phyloP scores from a whole-genome alignment of 2,329 filamentous ascomycete genomes.

The Phaeosphaeria sp. region DNA sequence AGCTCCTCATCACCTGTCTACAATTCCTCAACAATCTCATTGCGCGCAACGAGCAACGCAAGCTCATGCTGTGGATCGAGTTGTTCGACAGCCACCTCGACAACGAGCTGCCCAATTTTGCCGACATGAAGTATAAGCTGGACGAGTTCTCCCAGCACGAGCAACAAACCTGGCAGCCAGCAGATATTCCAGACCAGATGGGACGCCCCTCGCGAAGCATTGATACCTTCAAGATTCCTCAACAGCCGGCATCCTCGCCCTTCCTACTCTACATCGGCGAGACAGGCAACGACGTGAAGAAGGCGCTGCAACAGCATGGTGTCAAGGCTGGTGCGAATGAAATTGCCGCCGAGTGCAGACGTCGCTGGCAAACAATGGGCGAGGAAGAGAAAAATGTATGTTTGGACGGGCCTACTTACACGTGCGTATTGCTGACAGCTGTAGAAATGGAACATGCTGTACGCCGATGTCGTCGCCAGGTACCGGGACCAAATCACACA shows the following conservation, averaged over 20 bases:
- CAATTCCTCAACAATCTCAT: slow-evolving; percentile 72
- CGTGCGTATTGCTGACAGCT: slow-evolving; percentile 16
- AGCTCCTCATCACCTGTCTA: slow-evolving; percentile 68
- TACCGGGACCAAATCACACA: slow-evolving; percentile 49
- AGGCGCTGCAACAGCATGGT: slow-evolving; percentile 42
- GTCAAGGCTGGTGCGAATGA: slow-evolving; percentile 48
- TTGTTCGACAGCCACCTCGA: slow-evolving; percentile 65
- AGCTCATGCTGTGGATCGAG: slow-evolving; percentile 70
- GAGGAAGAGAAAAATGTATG: slow-evolving; percentile 48
- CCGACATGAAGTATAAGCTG: slow-evolving; percentile 47
- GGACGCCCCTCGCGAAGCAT: slow-evolving; percentile 30
- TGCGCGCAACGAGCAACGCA: slow-evolving; percentile 69
- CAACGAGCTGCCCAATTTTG: slow-evolving; percentile 45
- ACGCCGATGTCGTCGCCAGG: slow-evolving; percentile 48
- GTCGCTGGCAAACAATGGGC: slow-evolving; percentile 48
- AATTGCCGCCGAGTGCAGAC: slow-evolving; percentile 50
- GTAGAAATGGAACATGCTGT: slow-evolving; percentile 51
- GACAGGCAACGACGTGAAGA: slow-evolving; percentile 48
- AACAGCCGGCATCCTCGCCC: slow-evolving; percentile 48
- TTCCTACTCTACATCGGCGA: slow-evolving; percentile 51
- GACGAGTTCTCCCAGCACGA: slow-evolving; percentile 37
- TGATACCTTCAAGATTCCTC: slow-evolving; percentile 43
- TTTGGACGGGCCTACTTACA: background rate
- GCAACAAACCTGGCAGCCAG: slow-evolving; percentile 14
- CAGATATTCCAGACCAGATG: slow-evolving; percentile 16